Evolutionary conservation across 257 asterid species (phyloP).

Genomic region (Penstemon newberryi): DNA sequence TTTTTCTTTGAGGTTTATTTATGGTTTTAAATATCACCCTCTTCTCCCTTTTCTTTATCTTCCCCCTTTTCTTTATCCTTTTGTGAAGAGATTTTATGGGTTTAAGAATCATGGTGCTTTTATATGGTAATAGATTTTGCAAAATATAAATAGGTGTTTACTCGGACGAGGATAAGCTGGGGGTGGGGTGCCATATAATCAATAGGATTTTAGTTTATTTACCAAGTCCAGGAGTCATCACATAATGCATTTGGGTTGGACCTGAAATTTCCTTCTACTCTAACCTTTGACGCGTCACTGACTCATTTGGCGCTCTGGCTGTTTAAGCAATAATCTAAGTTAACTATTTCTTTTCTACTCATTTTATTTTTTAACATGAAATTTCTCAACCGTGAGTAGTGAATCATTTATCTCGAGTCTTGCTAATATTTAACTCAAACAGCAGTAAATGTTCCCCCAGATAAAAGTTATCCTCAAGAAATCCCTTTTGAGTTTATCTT

Average conservation of each 20-base stretch:
- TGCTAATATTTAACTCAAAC: not conserved
- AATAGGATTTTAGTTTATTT: not conserved
- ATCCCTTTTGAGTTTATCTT: conserved; percentile 7
- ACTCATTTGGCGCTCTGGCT: not conserved
- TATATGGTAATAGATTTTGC: not conserved
- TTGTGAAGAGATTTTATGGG: conserved; percentile 8
- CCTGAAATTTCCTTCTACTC: too few species aligned
- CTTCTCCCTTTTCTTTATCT: not conserved
- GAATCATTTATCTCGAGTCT: not conserved
- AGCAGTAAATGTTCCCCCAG: not conserved
- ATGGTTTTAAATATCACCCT: not conserved
- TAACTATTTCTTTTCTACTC: not conserved
- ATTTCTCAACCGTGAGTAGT: conserved; percentile 2
- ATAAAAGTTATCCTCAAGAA: not conserved
- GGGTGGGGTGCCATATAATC: too few species aligned
- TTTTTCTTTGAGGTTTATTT: conserved; percentile 13
- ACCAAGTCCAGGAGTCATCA: not conserved
- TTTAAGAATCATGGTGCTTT: conserved; percentile 2
- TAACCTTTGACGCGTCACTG: too few species aligned
- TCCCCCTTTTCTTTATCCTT: not conserved
- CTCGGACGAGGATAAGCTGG: conserved; percentile 19
- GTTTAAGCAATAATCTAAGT: not conserved
- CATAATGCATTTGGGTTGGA: not conserved
- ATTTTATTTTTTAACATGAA: conserved; percentile 4
- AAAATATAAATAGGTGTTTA: conserved; percentile 14